A percentile compares a stretch with the other conserved stretches of the same genome.
These are phyloP conservation scores for Solanum chiquidenum DNA, from an alignment of 257 asterid genomes.

Conservation along the genomic window DNA sequence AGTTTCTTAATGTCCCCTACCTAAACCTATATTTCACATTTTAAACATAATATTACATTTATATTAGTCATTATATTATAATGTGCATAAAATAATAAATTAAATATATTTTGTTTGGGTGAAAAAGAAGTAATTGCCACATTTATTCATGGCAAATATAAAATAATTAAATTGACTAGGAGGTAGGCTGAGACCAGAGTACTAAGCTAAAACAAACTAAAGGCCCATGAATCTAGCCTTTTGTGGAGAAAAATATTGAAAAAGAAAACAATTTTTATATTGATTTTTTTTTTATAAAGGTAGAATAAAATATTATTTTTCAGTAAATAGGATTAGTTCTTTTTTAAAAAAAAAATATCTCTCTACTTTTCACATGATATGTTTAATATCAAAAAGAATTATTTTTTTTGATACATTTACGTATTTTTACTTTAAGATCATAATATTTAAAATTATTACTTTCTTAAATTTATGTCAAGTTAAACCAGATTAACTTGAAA, in stretches of 20 bases:
- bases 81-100: neutral
- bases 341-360: neutral
- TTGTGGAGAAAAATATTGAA: neutral
- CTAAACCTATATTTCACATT: neutral
- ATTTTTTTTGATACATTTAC: neutral
- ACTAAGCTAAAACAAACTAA: neutral
- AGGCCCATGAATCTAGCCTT: neutral
- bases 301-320: neutral
- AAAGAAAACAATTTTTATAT: neutral
- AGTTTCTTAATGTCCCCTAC: slow-evolving; percentile 7
- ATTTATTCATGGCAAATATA: neutral
- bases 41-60: neutral
- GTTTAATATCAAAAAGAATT: neutral
- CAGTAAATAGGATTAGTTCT: too few relatives aligned
- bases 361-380: neutral
- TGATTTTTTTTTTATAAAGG: neutral
- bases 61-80: neutral
- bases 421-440: neutral
- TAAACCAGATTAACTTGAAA: neutral
- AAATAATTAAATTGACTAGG: neutral
- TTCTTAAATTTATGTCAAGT: neutral
- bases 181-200: neutral
- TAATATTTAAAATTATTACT: neutral
- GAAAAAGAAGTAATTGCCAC: neutral
- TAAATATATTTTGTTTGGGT: neutral